phyloP scores from a whole-genome alignment of 345 rosid genomes.

The Jatropha curcas region DNA sequence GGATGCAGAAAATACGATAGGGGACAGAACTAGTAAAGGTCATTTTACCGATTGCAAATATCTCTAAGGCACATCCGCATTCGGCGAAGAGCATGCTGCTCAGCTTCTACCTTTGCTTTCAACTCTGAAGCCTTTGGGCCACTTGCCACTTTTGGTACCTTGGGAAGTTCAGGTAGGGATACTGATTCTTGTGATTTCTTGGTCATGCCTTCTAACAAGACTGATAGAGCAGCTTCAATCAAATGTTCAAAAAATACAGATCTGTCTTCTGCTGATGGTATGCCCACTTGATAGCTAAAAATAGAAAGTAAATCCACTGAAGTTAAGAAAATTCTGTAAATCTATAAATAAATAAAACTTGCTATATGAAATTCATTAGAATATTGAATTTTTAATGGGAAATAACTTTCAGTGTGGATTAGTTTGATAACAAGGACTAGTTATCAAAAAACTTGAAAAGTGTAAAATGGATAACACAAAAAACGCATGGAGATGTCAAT shows the following conservation, averaged over 20 bases:
- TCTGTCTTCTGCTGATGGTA: constrained; percentile 78
- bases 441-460: not conserved
- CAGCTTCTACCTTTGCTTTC: constrained; percentile 93
- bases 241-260: constrained; percentile 69
- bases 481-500: not conserved
- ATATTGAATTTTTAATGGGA: no score
- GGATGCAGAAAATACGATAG: not conserved
- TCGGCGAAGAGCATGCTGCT: constrained; percentile 98
- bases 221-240: constrained; percentile 91
- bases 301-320: constrained; percentile 18
- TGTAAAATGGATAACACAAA: not conserved
- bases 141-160: constrained; percentile 70
- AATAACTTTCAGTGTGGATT: not conserved
- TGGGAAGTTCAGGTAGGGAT: constrained; percentile 75
- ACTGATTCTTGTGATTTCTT: constrained; percentile 45
- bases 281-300: constrained; percentile 79
- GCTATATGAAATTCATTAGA: no score
- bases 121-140: constrained; percentile 94
- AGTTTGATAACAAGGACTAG: not conserved
- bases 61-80: constrained; percentile 99
- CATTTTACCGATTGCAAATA: constrained; percentile 84
- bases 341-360: no score
- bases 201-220: constrained; percentile 52
- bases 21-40: not conserved
- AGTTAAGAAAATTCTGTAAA: not conserved